Evolutionary conservation across 2,329 filamentous ascomycete species (phyloP).

Genomic region (Teratosphaeria nubilosa): DNA sequence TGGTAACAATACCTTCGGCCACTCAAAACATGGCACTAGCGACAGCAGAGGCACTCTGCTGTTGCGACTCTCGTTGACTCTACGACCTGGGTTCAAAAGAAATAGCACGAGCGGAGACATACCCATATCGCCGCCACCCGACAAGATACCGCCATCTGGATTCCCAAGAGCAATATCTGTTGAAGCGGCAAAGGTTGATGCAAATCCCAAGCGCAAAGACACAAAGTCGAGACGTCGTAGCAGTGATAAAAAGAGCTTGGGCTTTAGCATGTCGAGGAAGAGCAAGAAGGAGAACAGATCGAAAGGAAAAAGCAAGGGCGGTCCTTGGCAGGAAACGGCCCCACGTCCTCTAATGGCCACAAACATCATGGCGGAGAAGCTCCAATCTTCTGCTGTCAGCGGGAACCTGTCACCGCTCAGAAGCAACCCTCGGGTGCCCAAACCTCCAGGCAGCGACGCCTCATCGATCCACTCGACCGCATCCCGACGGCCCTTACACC

Average conservation of each 20-base stretch:
- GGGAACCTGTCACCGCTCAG: slow-evolving; percentile 2
- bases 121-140: slow-evolving; percentile 23
- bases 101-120: slow-evolving; percentile 22
- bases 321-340: neutral
- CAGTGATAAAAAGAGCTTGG: neutral
- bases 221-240: neutral
- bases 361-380: slow-evolving; percentile 11
- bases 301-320: slow-evolving; percentile 2
- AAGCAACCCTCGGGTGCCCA: neutral
- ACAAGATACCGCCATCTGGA: neutral
- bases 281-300: slow-evolving; percentile 8
- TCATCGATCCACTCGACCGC: slow-evolving; percentile 1
- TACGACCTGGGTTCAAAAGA: slow-evolving; percentile 1
- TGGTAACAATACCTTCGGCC: neutral
- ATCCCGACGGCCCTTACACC: slow-evolving; percentile 9
- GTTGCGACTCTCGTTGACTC: slow-evolving; percentile 11
- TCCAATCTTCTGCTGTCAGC: slow-evolving; percentile 5
- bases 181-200: neutral
- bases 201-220: neutral
- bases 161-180: neutral
- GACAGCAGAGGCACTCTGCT: slow-evolving; percentile 7
- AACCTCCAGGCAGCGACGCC: slow-evolving; percentile 1
- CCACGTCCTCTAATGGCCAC: slow-evolving; percentile 12
- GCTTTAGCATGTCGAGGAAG: slow-evolving; percentile 10
- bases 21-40: slow-evolving; percentile 3